These are phyloP conservation scores for Priceomyces fermenticarens DNA, from an alignment of 805 yeast genomes.

Conservation along the genomic window DNA sequence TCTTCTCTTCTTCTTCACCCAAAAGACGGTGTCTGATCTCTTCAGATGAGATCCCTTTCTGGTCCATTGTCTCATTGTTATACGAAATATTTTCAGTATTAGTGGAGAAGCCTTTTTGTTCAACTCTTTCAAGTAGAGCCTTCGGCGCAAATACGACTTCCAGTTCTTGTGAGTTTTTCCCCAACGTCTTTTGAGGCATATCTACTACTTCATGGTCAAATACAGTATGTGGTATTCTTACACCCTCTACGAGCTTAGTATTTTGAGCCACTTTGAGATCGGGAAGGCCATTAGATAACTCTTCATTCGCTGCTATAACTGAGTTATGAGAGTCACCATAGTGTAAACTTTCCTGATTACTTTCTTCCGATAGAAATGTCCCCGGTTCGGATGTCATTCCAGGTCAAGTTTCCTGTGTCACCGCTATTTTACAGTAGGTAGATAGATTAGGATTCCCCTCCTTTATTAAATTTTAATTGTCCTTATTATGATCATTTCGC, in stretches of 20 bases:
- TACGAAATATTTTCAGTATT: background rate
- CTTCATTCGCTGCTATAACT: no score
- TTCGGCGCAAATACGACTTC: conserved; percentile 19
- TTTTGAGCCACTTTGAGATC: no score
- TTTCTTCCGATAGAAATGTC: no score
- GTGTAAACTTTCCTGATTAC: no score
- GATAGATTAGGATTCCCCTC: no score
- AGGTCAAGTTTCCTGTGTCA: no score
- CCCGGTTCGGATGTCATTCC: no score
- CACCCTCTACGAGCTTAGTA: conserved; percentile 17
- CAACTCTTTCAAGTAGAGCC: conserved; percentile 20
- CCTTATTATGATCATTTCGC: background rate
- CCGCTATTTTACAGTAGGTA: no score
- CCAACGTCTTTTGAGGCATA: conserved; percentile 5
- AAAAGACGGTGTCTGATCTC: background rate
- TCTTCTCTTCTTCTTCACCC: conserved; percentile 7
- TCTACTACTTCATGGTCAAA: conserved; percentile 18
- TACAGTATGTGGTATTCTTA: conserved; percentile 22
- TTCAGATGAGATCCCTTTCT: background rate
- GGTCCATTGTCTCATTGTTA: background rate
- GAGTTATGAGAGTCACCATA: no score
- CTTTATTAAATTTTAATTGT: no score
- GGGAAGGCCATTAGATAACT: no score
- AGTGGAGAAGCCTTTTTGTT: conserved; percentile 8
- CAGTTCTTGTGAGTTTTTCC: conserved; percentile 7